Evolutionary conservation across 345 rosid species (phyloP).

Genomic region (Trapa bicornis): DNA sequence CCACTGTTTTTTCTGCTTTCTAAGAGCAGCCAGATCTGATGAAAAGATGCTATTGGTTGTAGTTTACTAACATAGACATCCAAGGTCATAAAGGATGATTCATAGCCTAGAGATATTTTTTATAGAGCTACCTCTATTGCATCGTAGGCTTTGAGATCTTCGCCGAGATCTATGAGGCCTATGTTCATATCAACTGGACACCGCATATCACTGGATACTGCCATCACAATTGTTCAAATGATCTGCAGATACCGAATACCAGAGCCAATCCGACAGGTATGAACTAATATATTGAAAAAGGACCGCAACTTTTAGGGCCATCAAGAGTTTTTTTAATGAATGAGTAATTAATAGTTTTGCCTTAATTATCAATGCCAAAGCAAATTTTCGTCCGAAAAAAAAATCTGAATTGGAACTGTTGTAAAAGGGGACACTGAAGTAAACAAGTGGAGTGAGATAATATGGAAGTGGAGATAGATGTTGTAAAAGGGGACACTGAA

Average conservation of each 20-base stretch:
- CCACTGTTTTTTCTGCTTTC: neutral
- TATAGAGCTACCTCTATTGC: neutral
- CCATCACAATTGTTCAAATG: constrained; percentile 42
- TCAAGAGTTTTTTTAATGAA: neutral
- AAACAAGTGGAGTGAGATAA: neutral
- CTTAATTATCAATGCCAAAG: neutral
- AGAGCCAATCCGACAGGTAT: constrained; percentile 85
- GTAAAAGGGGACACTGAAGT: neutral
- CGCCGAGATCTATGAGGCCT: constrained; percentile 46
- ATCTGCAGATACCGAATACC: constrained; percentile 79
- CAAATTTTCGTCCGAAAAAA: neutral
- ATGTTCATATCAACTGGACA: constrained; percentile 75
- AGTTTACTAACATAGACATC: neutral
- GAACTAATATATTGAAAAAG: no score
- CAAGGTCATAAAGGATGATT: neutral
- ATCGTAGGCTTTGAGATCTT: constrained; percentile 55
- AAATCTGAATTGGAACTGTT: neutral
- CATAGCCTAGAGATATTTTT: neutral
- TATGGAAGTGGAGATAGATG: neutral
- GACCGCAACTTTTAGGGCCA: neutral
- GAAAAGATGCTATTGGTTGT: neutral
- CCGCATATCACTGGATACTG: constrained; percentile 58
- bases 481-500: neutral
- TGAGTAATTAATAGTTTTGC: neutral
- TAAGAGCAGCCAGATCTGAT: neutral